Percentiles rank a stretch among this genome's conserved stretches.
Conservation (phyloP, 75 land plant species). For the Sequoia sempervirens region DNA sequence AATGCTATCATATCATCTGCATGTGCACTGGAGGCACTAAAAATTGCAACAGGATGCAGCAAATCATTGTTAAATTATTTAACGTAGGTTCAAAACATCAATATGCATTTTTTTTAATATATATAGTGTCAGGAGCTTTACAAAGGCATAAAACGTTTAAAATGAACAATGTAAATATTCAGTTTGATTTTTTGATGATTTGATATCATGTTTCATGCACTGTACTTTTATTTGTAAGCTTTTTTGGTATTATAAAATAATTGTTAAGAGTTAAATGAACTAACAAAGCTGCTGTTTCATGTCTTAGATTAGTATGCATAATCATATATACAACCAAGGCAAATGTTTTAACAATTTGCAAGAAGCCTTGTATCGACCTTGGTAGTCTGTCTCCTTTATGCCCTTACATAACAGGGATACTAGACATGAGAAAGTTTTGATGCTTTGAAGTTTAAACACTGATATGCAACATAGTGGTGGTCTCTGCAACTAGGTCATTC, state of each 20-base stretch:
- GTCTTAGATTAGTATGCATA: not conserved
- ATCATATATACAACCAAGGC: not conserved
- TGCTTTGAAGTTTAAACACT: not conserved
- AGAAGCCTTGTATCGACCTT: not conserved
- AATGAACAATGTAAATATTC: not conserved
- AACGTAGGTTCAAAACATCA: slow-evolving; percentile 43
- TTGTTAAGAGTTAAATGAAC: not conserved
- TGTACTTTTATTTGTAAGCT: not conserved
- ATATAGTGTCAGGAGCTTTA: not conserved
- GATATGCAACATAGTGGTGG: not conserved
- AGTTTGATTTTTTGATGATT: not conserved
- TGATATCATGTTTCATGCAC: not conserved
- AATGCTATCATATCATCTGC: slow-evolving; percentile 96
- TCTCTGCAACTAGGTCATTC: not conserved
- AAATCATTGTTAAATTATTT: slow-evolving; percentile 81
- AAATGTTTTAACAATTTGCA: not conserved
- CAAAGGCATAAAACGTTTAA: not conserved
- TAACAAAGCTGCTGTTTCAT: not conserved
- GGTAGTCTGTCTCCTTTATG: not conserved
- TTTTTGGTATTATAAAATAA: not conserved
- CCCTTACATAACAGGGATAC: too few species aligned
- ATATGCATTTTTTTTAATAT: not conserved
- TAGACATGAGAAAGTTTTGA: not conserved
- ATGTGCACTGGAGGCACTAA: slow-evolving; percentile 89
- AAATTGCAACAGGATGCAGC: slow-evolving; percentile 92